Evolutionary conservation across 768 basidiomycete genomes (phyloP).

Genomic region (Leucocoprinus leucothites): DNA sequence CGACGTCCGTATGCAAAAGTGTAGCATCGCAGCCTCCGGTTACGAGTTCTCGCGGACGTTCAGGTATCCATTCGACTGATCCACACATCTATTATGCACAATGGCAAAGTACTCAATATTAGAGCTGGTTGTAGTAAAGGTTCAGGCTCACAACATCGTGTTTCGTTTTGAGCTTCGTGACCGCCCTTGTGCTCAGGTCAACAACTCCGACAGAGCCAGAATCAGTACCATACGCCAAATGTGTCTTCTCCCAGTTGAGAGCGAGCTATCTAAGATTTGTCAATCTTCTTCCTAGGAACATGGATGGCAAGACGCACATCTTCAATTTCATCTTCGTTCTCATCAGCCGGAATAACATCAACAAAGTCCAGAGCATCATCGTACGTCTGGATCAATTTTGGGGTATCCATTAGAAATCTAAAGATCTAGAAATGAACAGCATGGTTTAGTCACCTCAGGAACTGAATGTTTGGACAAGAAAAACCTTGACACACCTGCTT

Average conservation of each 20-base stretch:
- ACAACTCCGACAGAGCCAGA: slow-evolving; percentile 65
- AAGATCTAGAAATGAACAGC: slow-evolving; percentile 27
- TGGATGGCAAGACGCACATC: slow-evolving; percentile 1
- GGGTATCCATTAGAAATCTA: slow-evolving; percentile 41
- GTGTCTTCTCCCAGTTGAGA: slow-evolving; percentile 49
- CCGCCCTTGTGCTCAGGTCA: slow-evolving; percentile 45
- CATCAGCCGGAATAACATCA: slow-evolving; percentile 41
- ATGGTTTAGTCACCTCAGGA: not conserved
- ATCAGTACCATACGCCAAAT: slow-evolving; percentile 71
- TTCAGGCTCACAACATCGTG: slow-evolving; percentile 57
- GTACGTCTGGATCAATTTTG: slow-evolving; percentile 50
- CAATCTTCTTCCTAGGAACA: slow-evolving; percentile 13
- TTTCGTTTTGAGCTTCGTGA: slow-evolving; percentile 56
- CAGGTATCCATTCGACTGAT: slow-evolving; percentile 67
- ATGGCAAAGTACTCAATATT: not conserved
- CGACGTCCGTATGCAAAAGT: slow-evolving; percentile 66
- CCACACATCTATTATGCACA: slow-evolving; percentile 58
- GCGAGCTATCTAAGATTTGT: slow-evolving; percentile 56
- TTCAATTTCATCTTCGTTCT: slow-evolving; percentile 69
- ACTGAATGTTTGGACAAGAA: too few species aligned
- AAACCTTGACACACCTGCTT: slow-evolving; percentile 38
- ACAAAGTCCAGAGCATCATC: slow-evolving; percentile 46
- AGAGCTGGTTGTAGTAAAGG: not conserved
- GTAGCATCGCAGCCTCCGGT: slow-evolving; percentile 76
- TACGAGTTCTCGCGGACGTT: slow-evolving; percentile 66